Conservation (phyloP, 2,329 filamentous ascomycete genomes). For the Fusarium xyrophilum region DNA sequence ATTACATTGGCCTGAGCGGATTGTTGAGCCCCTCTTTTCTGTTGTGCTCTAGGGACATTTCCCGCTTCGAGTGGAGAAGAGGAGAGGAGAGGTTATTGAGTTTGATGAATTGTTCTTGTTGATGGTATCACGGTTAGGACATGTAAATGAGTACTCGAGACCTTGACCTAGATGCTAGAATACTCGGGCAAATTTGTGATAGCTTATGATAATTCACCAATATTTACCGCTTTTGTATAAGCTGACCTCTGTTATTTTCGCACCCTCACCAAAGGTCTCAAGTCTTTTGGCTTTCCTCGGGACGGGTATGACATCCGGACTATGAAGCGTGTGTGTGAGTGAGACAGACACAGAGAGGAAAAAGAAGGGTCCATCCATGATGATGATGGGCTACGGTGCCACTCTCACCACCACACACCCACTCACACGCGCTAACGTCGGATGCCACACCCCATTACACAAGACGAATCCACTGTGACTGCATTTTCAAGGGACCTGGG, state of each 20-base stretch:
- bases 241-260: not conserved
- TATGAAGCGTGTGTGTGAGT: not conserved
- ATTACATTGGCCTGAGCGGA: constrained; percentile 26
- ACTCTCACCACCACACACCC: constrained; percentile 12
- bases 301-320: constrained; percentile 12
- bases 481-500: constrained; percentile 35
- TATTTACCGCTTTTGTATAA: not conserved
- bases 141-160: not conserved
- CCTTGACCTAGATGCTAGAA: not conserved
- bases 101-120: constrained; percentile 19
- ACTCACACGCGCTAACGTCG: not conserved
- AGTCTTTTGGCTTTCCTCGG: not conserved
- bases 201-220: not conserved
- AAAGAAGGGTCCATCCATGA: constrained; percentile 37
- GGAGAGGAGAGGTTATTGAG: not conserved
- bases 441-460: constrained; percentile 20
- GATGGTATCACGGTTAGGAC: constrained; percentile 3
- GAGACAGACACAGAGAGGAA: not conserved
- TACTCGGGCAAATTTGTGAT: not conserved
- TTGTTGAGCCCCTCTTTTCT: constrained; percentile 24
- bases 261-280: not conserved
- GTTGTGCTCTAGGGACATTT: constrained; percentile 6
- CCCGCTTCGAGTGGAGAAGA: not conserved
- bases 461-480: constrained; percentile 19
- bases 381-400: constrained; percentile 12